Evolutionary conservation across 768 basidiomycete species (phyloP).

Genomic region (Crassisporium funariophilum): DNA sequence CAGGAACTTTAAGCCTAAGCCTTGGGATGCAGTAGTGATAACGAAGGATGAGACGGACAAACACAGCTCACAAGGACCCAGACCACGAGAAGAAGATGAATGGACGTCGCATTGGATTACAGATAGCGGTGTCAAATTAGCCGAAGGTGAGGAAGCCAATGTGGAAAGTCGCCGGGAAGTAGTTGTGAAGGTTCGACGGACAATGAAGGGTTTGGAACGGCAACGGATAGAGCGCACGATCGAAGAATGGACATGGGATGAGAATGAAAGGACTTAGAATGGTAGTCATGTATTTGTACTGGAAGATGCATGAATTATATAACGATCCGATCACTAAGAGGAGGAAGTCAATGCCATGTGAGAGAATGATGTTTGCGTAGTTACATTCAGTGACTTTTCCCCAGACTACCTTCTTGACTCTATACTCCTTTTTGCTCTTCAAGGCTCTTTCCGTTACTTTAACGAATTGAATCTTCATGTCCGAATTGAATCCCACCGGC

Average conservation of each 20-base stretch:
- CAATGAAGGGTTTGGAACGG: constrained; percentile 60
- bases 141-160: constrained; percentile 28
- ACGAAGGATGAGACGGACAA: constrained; percentile 44
- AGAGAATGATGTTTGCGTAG: too few species aligned
- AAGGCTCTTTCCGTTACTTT: not conserved
- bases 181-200: constrained; percentile 60
- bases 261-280: not conserved
- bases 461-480: constrained; percentile 29
- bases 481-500: constrained; percentile 29
- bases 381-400: too few species aligned
- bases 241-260: constrained; percentile 56
- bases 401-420: too few species aligned
- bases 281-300: not conserved
- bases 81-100: constrained; percentile 38
- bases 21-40: constrained; percentile 60
- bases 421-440: too few species aligned
- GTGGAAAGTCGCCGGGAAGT: constrained; percentile 41
- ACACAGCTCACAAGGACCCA: constrained; percentile 37
- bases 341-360: too few species aligned
- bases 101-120: constrained; percentile 40
- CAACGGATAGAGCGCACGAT: constrained; percentile 69
- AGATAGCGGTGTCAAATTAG: constrained; percentile 29
- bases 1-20: constrained; percentile 67
- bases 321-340: too few species aligned
- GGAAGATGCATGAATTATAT: too few species aligned